Percentiles rank a stretch among this genome's conserved stretches.
Evolutionary conservation across 352 stramenopile species (phyloP).

Genomic region (Pythium utonaiense): DNA sequence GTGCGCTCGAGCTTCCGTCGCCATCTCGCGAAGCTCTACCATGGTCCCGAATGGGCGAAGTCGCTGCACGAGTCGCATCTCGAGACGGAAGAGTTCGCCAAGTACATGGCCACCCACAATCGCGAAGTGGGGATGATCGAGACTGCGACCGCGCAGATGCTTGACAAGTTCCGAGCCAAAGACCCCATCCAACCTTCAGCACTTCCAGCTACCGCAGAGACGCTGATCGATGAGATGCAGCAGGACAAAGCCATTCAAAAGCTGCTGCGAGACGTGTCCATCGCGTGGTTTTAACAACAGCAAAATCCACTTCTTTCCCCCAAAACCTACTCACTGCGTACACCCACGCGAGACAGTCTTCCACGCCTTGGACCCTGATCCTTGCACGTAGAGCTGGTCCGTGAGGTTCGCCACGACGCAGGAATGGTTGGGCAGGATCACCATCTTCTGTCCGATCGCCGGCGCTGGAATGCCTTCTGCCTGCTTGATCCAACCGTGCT

Average conservation of each 20-base stretch:
- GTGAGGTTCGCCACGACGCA: slow-evolving; percentile 69
- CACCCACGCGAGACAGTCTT: slow-evolving; percentile 55
- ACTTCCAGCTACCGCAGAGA: slow-evolving; percentile 30
- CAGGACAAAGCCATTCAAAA: slow-evolving; percentile 15
- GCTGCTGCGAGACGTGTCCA: slow-evolving; percentile 27
- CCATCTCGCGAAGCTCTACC: slow-evolving; percentile 57
- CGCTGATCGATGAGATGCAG: slow-evolving; percentile 28
- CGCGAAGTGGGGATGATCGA: slow-evolving; percentile 48
- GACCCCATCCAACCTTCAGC: slow-evolving; percentile 22
- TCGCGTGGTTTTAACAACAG: slow-evolving; percentile 53
- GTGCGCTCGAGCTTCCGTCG: slow-evolving; percentile 54
- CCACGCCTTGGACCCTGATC: slow-evolving; percentile 42
- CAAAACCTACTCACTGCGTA: slow-evolving; percentile 35
- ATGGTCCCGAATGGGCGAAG: slow-evolving; percentile 48
- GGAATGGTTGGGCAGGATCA: slow-evolving; percentile 68
- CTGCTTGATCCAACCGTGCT: slow-evolving; percentile 67
- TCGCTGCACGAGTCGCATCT: slow-evolving; percentile 61
- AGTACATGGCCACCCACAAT: slow-evolving; percentile 64
- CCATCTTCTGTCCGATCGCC: slow-evolving; percentile 47
- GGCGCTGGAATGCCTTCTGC: slow-evolving; percentile 45
- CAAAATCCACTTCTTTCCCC: not conserved
- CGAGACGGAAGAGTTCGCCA: slow-evolving; percentile 42
- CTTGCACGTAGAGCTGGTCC: slow-evolving; percentile 55
- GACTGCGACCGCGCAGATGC: slow-evolving; percentile 47
- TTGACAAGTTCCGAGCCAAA: slow-evolving; percentile 55